Percentiles rank a stretch among this genome's conserved stretches.
phyloP scores from a whole-genome alignment of 2,329 filamentous ascomycete species.

The Penicillium sp. region DNA sequence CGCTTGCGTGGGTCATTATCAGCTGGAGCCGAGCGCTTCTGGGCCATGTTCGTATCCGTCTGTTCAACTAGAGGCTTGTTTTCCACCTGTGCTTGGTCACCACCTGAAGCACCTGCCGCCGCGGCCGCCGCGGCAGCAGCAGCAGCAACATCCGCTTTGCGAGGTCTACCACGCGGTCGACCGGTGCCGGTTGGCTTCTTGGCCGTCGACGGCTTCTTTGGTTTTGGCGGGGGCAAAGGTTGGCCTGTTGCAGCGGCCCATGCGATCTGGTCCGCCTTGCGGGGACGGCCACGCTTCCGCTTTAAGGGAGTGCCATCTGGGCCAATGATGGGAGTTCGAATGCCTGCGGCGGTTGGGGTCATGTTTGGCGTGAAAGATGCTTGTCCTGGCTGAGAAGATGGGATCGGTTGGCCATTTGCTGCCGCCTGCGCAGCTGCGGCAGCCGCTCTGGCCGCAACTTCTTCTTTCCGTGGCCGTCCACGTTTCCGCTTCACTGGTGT shows the following conservation, averaged over 20 bases:
- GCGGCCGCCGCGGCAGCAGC: constrained; percentile 24
- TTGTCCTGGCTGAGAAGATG: constrained; percentile 17
- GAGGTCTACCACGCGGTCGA: constrained; percentile 32
- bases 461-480: constrained; percentile 25
- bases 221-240: constrained; percentile 20
- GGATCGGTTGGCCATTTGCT: constrained; percentile 13
- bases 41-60: constrained; percentile 5
- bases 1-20: constrained; percentile 19
- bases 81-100: constrained; percentile 14
- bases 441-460: constrained; percentile 21
- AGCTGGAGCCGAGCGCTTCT: constrained; percentile 8
- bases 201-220: constrained; percentile 17
- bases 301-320: constrained; percentile 24
- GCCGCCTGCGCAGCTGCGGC: constrained; percentile 16
- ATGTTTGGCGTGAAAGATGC: constrained; percentile 21
- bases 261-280: constrained; percentile 26
- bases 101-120: constrained; percentile 21
- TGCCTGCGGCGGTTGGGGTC: constrained; percentile 11
- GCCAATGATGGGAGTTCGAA: constrained; percentile 16
- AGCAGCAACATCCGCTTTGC: constrained; percentile 27
- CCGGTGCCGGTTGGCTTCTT: constrained; percentile 27
- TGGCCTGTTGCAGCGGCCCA: constrained; percentile 20
- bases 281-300: constrained; percentile 30
- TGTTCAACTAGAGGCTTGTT: constrained; percentile 4
- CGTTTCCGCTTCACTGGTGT: constrained; percentile 19